Conservation (phyloP, 2,329 filamentous ascomycete genomes). For the Xylaria sp. region DNA sequence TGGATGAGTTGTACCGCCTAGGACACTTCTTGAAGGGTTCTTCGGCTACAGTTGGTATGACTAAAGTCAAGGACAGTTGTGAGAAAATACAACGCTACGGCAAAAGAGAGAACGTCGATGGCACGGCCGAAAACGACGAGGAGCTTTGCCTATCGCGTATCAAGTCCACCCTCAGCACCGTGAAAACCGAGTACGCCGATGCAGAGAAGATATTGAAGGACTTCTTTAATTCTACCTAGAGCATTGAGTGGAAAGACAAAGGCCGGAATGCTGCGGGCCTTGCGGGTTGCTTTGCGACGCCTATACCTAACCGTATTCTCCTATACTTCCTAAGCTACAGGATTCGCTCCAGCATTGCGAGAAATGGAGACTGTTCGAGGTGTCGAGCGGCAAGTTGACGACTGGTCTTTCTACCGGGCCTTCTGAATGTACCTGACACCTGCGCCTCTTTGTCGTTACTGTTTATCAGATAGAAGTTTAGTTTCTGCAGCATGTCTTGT, state of each 20-base stretch:
- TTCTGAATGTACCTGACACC: conserved; percentile 37
- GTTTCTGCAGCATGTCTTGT: conserved; percentile 36
- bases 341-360: conserved; percentile 44
- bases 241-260: conserved; percentile 16
- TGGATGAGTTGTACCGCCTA: conserved; percentile 80
- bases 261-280: conserved; percentile 7
- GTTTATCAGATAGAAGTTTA: conserved; percentile 42
- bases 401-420: conserved; percentile 33
- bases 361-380: conserved; percentile 50
- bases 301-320: conserved; percentile 29
- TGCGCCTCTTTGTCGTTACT: conserved; percentile 34
- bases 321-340: conserved; percentile 17
- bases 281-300: conserved; percentile 24
- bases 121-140: conserved; percentile 72
- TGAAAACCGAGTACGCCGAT: conserved; percentile 80
- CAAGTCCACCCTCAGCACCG: conserved; percentile 72
- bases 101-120: conserved; percentile 81
- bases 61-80: conserved; percentile 90
- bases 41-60: conserved; percentile 90
- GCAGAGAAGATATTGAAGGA: conserved; percentile 75
- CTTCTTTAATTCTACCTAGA: conserved; percentile 66
- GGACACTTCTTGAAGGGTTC: conserved; percentile 98
- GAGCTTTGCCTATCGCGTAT: conserved; percentile 76
- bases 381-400: conserved; percentile 38
- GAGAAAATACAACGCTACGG: conserved; percentile 97